Base-by-base conservation (phyloP, 164 flowering plant genomes). In the Stephania yunnanensis region DNA sequence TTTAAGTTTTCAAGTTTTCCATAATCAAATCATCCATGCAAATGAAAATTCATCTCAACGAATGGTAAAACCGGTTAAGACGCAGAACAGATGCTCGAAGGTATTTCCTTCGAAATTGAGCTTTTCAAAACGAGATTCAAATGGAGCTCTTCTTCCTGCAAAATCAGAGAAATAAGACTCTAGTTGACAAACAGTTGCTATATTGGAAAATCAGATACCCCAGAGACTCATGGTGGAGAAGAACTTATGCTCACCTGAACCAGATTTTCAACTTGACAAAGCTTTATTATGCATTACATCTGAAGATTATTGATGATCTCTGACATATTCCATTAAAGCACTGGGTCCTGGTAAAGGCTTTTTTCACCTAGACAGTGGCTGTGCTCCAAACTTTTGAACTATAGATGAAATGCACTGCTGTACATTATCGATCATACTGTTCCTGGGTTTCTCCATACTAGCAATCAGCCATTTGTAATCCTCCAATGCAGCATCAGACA, bases 381-480 rank as follows among this genome's bases (percentile, higher is more conserved):
- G 78, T 65, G 12, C 7, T 50, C 55, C 29, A 30, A 82, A 70
- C 7, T 31, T 44, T 45, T 77, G 67, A 68, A 80, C 22, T 69
- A 75, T 1, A 52, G 81, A 79, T 46, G 79, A 78, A 19, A 83
- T 22, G 42, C 7, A 44, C 12, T 72, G 68, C 45, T 66, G 72
- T 68, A 84, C 17, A 46, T 46, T 72, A 11, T 80, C 30, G 1
- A 84, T 55, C n/a, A 82, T 70, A 69, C 87, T 81, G 58, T 44
- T 77, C 25, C 50, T 70, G 11, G 84, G 81, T 74, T 83, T 88
- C 79, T 82, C 84, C 82, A 89, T 76, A 46, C 74, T 61, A 61
- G 73, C 55, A 10, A 92, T 82, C 61, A 95, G 83, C 86, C 83
- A 82, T 69, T 82, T 70, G 70, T 90, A 89, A 72, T 93, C 98